These are phyloP conservation scores for Cystobasidium slooffiae DNA, from an alignment of 1,284 basidiomycete species.

Conservation along the genomic window DNA sequence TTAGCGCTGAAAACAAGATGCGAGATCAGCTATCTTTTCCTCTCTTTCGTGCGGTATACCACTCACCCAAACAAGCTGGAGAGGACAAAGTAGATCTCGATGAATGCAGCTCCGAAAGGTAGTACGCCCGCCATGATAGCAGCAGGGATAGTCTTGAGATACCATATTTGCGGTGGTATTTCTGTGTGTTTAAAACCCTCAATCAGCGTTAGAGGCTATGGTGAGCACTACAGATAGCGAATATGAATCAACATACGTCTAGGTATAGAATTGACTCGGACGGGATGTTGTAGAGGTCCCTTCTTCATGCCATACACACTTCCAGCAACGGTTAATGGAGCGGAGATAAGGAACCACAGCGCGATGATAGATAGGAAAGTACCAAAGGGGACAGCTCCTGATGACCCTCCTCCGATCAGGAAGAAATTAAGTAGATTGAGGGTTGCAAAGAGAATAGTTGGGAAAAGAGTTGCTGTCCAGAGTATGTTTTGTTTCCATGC, in stretches of 20 bases:
- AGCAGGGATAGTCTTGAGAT: slow-evolving; percentile 64
- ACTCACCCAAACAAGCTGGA: slow-evolving; percentile 91
- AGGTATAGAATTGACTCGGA: slow-evolving; percentile 89
- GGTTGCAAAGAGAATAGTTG: slow-evolving; percentile 74
- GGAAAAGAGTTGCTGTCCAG: slow-evolving; percentile 43
- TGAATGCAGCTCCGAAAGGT: slow-evolving; percentile 93
- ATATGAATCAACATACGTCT: slow-evolving; percentile 41
- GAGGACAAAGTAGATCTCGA: slow-evolving; percentile 92
- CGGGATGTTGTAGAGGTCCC: slow-evolving; percentile 77
- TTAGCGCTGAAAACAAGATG: slow-evolving; percentile 43
- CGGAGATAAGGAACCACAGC: slow-evolving; percentile 95
- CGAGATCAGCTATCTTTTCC: background rate
- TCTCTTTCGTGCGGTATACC: background rate
- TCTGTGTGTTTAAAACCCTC: slow-evolving; percentile 46
- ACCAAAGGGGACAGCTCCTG: slow-evolving; percentile 94
- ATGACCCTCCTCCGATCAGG: slow-evolving; percentile 81
- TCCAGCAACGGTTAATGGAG: slow-evolving; percentile 67
- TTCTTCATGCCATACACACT: slow-evolving; percentile 77
- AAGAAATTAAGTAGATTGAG: slow-evolving; percentile 86
- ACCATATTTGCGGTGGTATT: slow-evolving; percentile 58
- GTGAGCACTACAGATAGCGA: background rate
- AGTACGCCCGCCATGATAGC: slow-evolving; percentile 85
- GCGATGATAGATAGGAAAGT: slow-evolving; percentile 86
- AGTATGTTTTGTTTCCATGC: slow-evolving; percentile 78
- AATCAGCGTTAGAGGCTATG: background rate